Conservation (phyloP, 148 eudicot species). For the Linanthus parryae region DNA sequence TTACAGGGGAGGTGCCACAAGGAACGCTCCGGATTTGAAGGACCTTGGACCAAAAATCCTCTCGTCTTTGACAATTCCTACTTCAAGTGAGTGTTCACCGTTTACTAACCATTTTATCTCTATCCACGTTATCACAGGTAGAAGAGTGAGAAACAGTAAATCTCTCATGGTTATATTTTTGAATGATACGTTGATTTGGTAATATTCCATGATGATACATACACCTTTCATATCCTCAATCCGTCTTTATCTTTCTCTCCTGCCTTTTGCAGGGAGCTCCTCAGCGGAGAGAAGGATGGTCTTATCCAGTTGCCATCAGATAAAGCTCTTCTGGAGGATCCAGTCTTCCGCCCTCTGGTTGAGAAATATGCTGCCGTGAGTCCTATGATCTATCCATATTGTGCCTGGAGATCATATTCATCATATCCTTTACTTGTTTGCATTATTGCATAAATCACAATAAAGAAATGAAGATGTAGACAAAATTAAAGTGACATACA, state of each 20-base stretch:
- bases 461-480: too few species aligned
- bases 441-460: not conserved
- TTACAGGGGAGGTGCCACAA: constrained; percentile 90
- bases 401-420: too few species aligned
- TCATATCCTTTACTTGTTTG: not conserved
- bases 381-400: not conserved
- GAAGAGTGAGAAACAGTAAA: too few species aligned
- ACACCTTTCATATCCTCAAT: too few species aligned
- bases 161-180: too few species aligned
- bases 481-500: not conserved
- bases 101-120: too few species aligned
- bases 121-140: too few species aligned
- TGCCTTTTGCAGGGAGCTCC: constrained; percentile 36
- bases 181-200: too few species aligned
- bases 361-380: constrained; percentile 64
- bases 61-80: constrained; percentile 81
- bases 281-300: constrained; percentile 62
- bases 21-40: constrained; percentile 96
- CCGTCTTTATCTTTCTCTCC: not conserved
- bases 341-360: constrained; percentile 53
- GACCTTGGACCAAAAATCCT: constrained; percentile 85
- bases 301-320: constrained; percentile 52
- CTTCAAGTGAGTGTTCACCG: constrained; percentile 62
- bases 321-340: constrained; percentile 60
- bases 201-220: too few species aligned